These are phyloP conservation scores for Spatholobus suberectus DNA, from an alignment of 306 rosid genomes.

Conservation along the genomic window DNA sequence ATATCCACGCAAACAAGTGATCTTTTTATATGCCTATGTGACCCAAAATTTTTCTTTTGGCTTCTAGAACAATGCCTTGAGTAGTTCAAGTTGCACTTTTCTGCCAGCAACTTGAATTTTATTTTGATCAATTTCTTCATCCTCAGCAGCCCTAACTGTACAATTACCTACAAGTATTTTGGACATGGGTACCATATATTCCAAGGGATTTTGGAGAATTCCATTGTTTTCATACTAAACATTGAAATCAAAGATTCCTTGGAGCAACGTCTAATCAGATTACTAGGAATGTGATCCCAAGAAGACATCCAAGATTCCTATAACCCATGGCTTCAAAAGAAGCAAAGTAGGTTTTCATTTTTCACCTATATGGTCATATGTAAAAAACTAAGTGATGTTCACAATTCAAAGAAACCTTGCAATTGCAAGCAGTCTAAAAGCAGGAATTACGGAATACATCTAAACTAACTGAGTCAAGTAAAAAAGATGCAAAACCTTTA, in stretches of 20 bases:
- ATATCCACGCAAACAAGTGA: not conserved
- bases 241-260: conserved; percentile 29
- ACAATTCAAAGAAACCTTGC: conserved; percentile 31
- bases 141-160: not conserved
- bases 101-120: conserved; percentile 8
- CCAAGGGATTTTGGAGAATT: not conserved
- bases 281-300: conserved; percentile 1
- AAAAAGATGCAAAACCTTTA: conserved; percentile 54
- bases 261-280: conserved; percentile 10
- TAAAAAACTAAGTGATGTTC: conserved; percentile 29
- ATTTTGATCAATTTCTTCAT: not conserved
- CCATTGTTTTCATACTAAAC: not conserved
- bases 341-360: conserved; percentile 9
- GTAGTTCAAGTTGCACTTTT: conserved; percentile 7
- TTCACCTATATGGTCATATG: conserved; percentile 4
- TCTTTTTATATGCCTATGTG: not conserved
- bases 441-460: conserved; percentile 15
- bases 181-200: not conserved
- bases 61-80: conserved; percentile 20
- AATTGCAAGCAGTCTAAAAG: not conserved
- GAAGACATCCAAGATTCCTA: conserved; percentile 27
- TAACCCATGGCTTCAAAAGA: not conserved
- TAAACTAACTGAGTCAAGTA: conserved; percentile 8
- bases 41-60: not conserved
- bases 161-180: not conserved